Conservation (phyloP, 2,329 filamentous ascomycete genomes). For the Madurella fahalii region DNA sequence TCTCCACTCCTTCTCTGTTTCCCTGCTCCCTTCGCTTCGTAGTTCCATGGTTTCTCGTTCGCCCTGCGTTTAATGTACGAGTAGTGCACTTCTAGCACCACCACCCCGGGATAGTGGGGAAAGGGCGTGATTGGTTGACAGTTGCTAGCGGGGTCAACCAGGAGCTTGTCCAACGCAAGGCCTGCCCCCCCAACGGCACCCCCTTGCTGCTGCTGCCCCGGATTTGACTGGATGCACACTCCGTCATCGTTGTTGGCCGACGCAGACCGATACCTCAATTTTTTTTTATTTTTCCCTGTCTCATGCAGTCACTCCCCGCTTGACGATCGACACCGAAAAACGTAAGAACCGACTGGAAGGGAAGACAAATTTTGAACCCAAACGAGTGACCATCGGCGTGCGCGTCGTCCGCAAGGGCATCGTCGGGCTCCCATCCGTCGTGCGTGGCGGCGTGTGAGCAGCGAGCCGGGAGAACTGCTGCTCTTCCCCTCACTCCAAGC, state of each 20-base stretch:
- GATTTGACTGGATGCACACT: slow-evolving; percentile 12
- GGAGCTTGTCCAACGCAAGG: neutral
- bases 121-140: neutral
- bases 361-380: neutral
- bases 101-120: neutral
- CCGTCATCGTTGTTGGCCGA: slow-evolving; percentile 10
- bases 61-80: no score
- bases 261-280: neutral
- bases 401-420: no score
- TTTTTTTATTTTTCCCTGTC: neutral
- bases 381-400: neutral
- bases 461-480: neutral
- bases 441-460: neutral
- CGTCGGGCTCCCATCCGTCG: neutral
- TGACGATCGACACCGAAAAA: neutral
- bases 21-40: no score
- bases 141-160: neutral
- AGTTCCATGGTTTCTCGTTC: no score
- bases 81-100: no score
- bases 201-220: slow-evolving; percentile 3
- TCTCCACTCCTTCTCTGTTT: no score
- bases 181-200: neutral
- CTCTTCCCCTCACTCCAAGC: slow-evolving; percentile 13
- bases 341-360: neutral
- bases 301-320: slow-evolving; percentile 1